Evolutionary conservation across 768 basidiomycete genomes (phyloP), one percentile per base, ranked within the genome.

Genomic region (Tulasnella sp.): DNA sequence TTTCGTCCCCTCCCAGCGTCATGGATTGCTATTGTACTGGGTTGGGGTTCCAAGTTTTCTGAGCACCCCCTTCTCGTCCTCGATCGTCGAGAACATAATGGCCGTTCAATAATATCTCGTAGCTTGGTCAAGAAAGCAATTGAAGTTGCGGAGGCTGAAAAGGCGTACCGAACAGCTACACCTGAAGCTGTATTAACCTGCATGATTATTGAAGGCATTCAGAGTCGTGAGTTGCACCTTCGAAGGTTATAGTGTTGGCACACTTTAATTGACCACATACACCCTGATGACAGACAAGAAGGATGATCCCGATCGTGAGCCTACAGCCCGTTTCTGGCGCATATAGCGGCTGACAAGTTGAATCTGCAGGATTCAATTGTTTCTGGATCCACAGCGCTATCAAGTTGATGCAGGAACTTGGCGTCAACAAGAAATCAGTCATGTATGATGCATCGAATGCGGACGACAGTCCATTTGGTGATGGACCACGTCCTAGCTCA

Each of bases 11-110:
- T 59, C 79, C 24, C 81, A 82, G 61, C 82, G 79, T 31, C 81
- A 4, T 70, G 91, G 19, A 74, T 93, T 45, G 91, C 91, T 5
- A 82, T 84, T 1, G 81, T 91, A 7, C 69, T 95, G 46, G 86
- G 89, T 0, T 92, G 85, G 83, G 91, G 91, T 25, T 81, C 86
- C 32, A 89, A 90, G 59, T 93, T 93, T 64, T 90, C 88, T 3
- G 91, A 95, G 59, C 87, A 93, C 61, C 81, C 83, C 0, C 66
- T 90, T 54, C 77, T 95, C 41, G 72, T 80, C 19, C 76, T 78
- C 29, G 91, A 93, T 67, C 74, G 89, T 37, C 69, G 74, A 45
- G 77, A 78, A 53, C 37, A 54, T 22, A 72, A 39, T 40, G 77
- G 78, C 5, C 81, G 87, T 61, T 89, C 89, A 64, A 63, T 77